Percentiles rank a stretch among this genome's conserved stretches.
Conservation (phyloP, 352 stramenopile species). For the Pythium apleroticum region DNA sequence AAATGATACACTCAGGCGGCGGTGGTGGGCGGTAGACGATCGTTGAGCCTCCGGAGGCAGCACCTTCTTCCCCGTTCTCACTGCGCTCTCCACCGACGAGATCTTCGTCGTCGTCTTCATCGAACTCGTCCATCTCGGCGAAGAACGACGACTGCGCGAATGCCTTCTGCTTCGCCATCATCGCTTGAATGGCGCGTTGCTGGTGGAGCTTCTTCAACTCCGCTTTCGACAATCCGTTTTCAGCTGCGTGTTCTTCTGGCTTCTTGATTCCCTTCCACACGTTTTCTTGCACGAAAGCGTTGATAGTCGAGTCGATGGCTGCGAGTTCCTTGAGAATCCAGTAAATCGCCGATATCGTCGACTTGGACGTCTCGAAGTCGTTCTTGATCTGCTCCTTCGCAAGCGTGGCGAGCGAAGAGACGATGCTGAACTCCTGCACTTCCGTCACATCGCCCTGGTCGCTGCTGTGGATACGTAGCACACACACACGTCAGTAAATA, state of each 20-base stretch:
- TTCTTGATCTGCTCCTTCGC: constrained; percentile 74
- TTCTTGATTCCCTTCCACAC: constrained; percentile 72
- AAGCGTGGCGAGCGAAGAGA: constrained; percentile 53
- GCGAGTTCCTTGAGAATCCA: constrained; percentile 77
- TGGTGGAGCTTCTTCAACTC: constrained; percentile 80
- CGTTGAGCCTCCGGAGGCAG: constrained; percentile 20
- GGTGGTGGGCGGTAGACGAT: constrained; percentile 69
- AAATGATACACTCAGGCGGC: constrained; percentile 83
- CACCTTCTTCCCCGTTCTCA: constrained; percentile 16
- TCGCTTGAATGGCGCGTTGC: constrained; percentile 80
- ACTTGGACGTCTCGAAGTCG: constrained; percentile 78
- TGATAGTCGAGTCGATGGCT: constrained; percentile 45
- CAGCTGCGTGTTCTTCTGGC: constrained; percentile 40
- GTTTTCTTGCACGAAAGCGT: constrained; percentile 55
- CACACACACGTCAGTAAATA: constrained; percentile 11
- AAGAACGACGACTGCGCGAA: constrained; percentile 75
- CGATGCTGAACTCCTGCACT: constrained; percentile 65
- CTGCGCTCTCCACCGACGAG: constrained; percentile 19
- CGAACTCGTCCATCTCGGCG: constrained; percentile 62
- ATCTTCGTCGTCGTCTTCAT: constrained; percentile 56
- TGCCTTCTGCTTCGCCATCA: constrained; percentile 77
- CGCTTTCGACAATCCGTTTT: constrained; percentile 68
- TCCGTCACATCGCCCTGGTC: constrained; percentile 53
- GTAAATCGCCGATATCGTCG: constrained; percentile 75
- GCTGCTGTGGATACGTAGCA: constrained; percentile 31